phyloP scores from a whole-genome alignment of 371 early-diverging fungal species.

The Mortierella polycephala region DNA sequence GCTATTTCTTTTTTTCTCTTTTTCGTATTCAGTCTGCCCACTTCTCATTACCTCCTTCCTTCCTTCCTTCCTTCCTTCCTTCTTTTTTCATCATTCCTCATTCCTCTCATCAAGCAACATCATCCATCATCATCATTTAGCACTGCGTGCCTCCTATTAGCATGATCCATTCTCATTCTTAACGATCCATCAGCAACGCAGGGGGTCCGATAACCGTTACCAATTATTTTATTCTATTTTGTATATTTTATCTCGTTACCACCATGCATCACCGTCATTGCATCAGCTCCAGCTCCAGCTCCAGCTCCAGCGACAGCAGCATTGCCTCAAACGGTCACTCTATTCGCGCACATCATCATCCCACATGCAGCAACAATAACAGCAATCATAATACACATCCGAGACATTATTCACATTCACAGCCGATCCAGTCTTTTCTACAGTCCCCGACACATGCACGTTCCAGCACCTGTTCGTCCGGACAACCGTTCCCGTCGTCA shows the following conservation, averaged over 20 bases:
- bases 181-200: neutral
- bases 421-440: slow-evolving; percentile 12
- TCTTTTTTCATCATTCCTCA: neutral
- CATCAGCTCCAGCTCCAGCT: neutral
- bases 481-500: neutral
- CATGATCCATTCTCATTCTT: neutral
- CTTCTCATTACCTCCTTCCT: neutral
- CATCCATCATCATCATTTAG: neutral
- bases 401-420: neutral
- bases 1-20: neutral
- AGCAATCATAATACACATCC: neutral
- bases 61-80: neutral
- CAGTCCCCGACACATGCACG: slow-evolving; percentile 45
- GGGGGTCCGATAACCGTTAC: neutral
- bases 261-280: neutral
- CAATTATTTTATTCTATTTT: slow-evolving; percentile 1
- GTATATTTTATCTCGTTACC: neutral
- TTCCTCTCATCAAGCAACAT: neutral
- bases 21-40: neutral
- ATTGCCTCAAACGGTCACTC: neutral
- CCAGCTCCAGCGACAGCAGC: neutral
- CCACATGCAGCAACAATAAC: neutral
- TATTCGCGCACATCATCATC: neutral
- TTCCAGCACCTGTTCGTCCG: slow-evolving; percentile 18
- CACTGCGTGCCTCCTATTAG: neutral